A percentile compares a stretch with the other conserved stretches of the same genome.
Evolutionary conservation across 2,329 filamentous ascomycete genomes (phyloP).

Genomic region (Fusarium sp.): DNA sequence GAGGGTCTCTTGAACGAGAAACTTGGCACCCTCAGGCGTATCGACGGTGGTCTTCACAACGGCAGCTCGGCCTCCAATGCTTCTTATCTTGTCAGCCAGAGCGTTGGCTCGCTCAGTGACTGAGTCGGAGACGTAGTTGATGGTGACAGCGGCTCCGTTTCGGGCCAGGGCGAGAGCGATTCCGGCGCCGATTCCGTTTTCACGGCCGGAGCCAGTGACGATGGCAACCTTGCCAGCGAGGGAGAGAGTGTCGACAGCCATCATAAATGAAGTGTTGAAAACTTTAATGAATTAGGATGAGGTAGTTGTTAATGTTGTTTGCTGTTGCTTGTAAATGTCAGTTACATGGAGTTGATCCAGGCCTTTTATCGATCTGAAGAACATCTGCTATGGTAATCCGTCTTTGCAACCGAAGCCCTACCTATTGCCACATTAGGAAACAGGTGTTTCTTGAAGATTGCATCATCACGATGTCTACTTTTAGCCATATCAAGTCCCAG

Average conservation of each 20-base stretch:
- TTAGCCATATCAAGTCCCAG: not conserved
- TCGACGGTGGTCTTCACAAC: conserved; percentile 50
- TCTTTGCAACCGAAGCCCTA: not conserved
- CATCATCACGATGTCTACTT: not conserved
- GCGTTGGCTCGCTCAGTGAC: conserved; percentile 46
- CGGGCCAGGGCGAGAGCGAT: conserved; percentile 53
- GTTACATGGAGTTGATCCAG: not conserved
- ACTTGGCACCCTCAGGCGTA: conserved; percentile 45
- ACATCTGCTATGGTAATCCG: not conserved
- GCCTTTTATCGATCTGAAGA: not conserved
- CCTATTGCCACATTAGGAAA: not conserved
- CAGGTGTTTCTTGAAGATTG: not conserved
- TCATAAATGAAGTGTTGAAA: conserved; percentile 4
- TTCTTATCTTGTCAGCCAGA: conserved; percentile 45
- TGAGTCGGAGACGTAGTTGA: conserved; percentile 54
- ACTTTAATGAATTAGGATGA: not conserved
- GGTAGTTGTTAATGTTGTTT: not conserved
- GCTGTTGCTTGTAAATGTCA: not conserved
- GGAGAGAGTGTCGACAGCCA: conserved; percentile 52
- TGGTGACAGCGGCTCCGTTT: conserved; percentile 55
- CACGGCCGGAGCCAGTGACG: conserved; percentile 57
- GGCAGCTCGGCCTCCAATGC: conserved; percentile 46
- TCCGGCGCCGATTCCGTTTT: conserved; percentile 57
- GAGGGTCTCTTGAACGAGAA: conserved; percentile 51
- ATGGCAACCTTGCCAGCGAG: conserved; percentile 57